Base-by-base conservation (phyloP, 768 basidiomycete genomes). In the Cystofilobasidium bisporidii region DNA sequence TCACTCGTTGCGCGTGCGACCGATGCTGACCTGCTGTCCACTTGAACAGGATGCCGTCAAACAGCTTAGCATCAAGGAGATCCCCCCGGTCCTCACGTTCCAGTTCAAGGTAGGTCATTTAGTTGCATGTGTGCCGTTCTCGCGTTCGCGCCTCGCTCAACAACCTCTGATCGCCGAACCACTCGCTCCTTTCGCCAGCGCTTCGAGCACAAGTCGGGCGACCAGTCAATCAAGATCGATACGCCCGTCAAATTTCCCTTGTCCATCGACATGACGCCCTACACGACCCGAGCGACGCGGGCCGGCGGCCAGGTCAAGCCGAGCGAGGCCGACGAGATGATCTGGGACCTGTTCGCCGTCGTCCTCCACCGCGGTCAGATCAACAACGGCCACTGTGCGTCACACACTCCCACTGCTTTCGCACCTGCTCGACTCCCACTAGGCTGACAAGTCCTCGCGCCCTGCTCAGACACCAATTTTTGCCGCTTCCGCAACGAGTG, bases 321-420 rank as follows among this genome's bases (percentile, higher is more conserved):
- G 17, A 56, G 53, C 30, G n/a, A 53, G 67, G 60, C 61, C 47
- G 24, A 61, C 12, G 26, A 65, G 53, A 61, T 94, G 88, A 85
- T 88, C 58, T 97, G 93, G 74, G 89, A 94, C 74, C 83, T 97
- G 3, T 91, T 92, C 73, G 87, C 89, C 30, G 91, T 96, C 45
- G 87, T 98, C 68, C 91, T 89, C 72, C 92, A 97, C 76, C 91
- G 96, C 76, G 93, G 93, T 8, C 87, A 88, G 75, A 84, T 96
- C 73, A 87, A 93, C 76, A 94, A 90, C 64, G 94, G 93, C 0
- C 94, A 98, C 73, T 98, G 67, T 68, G 48, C 32, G 67, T 62
- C n/a, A n/a, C n/a, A n/a, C n/a, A n/a, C n/a, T n/a, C 14, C 11
- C 24, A 10, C 14, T 14, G 0, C 11, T 26, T 38, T 32, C 9